Evolutionary conservation across 2,329 filamentous ascomycete genomes (phyloP).

Genomic region (Fusarium anthophilum): DNA sequence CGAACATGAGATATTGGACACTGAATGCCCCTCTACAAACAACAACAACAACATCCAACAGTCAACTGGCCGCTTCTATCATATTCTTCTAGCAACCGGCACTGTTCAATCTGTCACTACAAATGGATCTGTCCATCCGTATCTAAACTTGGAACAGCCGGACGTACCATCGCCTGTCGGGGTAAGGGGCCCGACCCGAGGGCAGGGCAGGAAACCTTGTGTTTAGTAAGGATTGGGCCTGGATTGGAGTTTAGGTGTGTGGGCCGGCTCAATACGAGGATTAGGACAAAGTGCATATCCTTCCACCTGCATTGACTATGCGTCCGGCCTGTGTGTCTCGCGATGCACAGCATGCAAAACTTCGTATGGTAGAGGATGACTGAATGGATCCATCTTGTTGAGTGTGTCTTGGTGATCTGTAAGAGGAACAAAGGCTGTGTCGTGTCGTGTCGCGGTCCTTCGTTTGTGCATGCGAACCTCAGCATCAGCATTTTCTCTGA

Average conservation of each 20-base stretch:
- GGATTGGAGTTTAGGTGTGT: conserved; percentile 30
- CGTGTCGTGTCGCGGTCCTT: conserved; percentile 8
- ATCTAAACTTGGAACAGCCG: conserved; percentile 38
- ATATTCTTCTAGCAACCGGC: not conserved
- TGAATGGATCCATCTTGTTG: not conserved
- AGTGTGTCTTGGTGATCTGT: not conserved
- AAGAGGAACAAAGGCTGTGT: conserved; percentile 9
- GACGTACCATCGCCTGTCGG: conserved; percentile 34
- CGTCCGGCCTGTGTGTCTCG: conserved; percentile 20
- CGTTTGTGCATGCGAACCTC: not conserved
- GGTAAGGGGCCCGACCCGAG: conserved; percentile 33
- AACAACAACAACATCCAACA: not conserved
- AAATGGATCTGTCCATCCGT: conserved; percentile 20
- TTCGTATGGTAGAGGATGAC: not conserved
- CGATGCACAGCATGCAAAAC: conserved; percentile 8
- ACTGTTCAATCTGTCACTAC: conserved; percentile 22
- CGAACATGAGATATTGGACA: not conserved
- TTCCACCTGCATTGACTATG: conserved; percentile 19
- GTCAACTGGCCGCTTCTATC: not conserved
- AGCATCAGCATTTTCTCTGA: not conserved
- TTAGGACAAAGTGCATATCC: not conserved
- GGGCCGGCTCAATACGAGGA: conserved; percentile 34
- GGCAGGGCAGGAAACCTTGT: conserved; percentile 29
- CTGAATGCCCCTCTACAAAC: not conserved
- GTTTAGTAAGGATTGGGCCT: conserved; percentile 31